These are phyloP conservation scores for Monosporascus sp. DNA, from an alignment of 2,329 filamentous ascomycete genomes.

Conservation along the genomic window DNA sequence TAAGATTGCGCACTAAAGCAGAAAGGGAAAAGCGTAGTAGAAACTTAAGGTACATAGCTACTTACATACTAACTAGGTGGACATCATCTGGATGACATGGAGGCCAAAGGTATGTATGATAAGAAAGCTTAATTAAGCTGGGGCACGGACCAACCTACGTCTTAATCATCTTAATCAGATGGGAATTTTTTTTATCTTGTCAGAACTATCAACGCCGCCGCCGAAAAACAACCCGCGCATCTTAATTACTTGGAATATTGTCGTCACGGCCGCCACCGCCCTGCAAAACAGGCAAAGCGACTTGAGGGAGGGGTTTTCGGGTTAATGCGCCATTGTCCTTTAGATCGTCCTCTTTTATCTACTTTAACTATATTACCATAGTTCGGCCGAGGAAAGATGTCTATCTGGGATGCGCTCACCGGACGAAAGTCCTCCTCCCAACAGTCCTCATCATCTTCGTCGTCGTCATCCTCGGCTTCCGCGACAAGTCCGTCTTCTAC, in stretches of 20 bases:
- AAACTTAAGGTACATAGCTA: background rate
- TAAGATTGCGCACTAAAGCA: background rate
- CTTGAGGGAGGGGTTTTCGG: background rate
- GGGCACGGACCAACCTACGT: background rate
- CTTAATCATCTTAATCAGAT: background rate
- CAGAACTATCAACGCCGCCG: background rate
- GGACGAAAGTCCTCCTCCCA: constrained; percentile 46
- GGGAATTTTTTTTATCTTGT: constrained; percentile 4
- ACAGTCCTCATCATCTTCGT: constrained; percentile 28
- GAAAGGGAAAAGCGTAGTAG: background rate
- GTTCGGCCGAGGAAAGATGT: constrained; percentile 35
- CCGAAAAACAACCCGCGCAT: background rate
- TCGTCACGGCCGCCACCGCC: too few relatives aligned
- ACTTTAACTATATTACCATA: constrained; percentile 2
- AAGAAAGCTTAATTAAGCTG: too few relatives aligned
- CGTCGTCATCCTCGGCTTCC: constrained; percentile 15
- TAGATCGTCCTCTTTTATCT: constrained; percentile 7
- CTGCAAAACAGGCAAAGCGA: background rate
- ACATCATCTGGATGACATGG: too few relatives aligned
- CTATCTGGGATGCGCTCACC: constrained; percentile 58
- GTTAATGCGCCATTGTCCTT: too few relatives aligned
- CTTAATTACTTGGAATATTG: background rate
- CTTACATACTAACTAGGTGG: background rate
- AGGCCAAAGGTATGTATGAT: too few relatives aligned
- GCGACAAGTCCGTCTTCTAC: constrained; percentile 38